Evolutionary conservation across 148 eudicot genomes (phyloP).

Genomic region (Silene conica): DNA sequence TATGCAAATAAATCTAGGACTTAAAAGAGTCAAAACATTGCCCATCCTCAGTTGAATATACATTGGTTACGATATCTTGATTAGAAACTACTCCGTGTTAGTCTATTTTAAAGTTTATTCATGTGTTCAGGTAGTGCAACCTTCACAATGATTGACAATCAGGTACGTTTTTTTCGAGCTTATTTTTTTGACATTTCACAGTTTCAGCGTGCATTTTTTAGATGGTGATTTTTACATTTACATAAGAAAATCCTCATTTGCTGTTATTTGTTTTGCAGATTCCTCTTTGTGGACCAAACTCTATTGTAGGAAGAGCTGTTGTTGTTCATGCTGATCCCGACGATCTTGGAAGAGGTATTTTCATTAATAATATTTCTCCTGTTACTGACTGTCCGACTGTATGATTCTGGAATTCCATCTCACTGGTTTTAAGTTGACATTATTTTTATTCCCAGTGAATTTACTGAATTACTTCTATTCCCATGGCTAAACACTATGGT

Average conservation of each 20-base stretch:
- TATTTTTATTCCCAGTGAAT: neutral
- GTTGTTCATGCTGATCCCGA: constrained; percentile 98
- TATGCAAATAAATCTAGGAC: neutral
- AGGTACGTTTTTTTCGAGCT: constrained; percentile 34
- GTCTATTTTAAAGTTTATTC: neutral
- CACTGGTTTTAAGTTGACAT: neutral
- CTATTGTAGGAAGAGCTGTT: constrained; percentile 93
- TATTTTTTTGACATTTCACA: neutral
- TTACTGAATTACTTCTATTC: neutral
- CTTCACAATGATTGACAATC: constrained; percentile 72
- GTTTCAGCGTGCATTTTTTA: neutral
- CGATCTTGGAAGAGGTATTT: constrained; percentile 92
- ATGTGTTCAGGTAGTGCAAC: constrained; percentile 60
- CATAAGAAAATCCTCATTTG: neutral
- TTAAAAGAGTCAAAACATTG: neutral
- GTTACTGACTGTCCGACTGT: neutral
- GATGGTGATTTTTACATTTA: neutral
- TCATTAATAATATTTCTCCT: neutral
- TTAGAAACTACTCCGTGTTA: neutral
- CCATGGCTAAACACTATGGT: neutral
- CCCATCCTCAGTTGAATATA: neutral
- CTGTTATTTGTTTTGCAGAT: constrained; percentile 40
- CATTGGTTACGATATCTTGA: neutral
- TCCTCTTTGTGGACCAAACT: constrained; percentile 75
- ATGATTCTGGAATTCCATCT: neutral